Evolutionary conservation across 2,329 filamentous ascomycete species (phyloP), one percentile per base, ranked within the genome.

Genomic region (Paracorniculantispora psalliotae): DNA sequence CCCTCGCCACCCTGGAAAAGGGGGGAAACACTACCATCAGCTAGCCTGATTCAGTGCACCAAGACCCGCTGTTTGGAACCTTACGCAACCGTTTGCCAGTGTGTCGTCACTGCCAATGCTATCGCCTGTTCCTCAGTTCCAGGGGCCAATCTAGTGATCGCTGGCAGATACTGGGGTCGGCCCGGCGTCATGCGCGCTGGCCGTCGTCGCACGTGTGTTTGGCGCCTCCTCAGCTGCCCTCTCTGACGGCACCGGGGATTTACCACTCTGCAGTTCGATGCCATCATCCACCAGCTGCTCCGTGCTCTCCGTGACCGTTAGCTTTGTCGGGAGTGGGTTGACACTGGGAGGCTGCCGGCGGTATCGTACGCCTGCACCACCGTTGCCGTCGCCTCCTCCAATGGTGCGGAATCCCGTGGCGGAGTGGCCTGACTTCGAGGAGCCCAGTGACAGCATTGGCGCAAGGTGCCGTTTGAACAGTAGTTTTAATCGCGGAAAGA

Each of bases 401-500:
- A 56, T 56, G 12, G 58, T 60, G 7, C 52, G 50, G 46, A 60
- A 60, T 1, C 51, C 51, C 7, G 25, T 50, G 4, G 57, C 65
- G 17, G 46, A 54, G 9, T 55, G 25, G 17, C 37, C 35, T 6
- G 49, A 39, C 12, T 48, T 12, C 9, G 66, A 66, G 0, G 65
- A 69, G 2, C 64, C 49, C 1, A 69, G 55, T 0, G 67, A 68
- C 15, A 55, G 39, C 1, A 56, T 50, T 13, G 44, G 50, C 0
- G 66, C 64, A 9, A 69, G 62, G 10, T 66, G 53, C 0, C 65
- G 66, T 33, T 60, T 67, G 1, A 69, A 61, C 15, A 67, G 66
- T n/a, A 62, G 60, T 59, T 73, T 63, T 8, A 64, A 57, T 52
- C 59, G 64, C 28, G 59, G 67, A 63, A 68, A 69, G 8, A 67